Conservation (phyloP, 768 basidiomycete species). For the Lactarius evosmus region DNA sequence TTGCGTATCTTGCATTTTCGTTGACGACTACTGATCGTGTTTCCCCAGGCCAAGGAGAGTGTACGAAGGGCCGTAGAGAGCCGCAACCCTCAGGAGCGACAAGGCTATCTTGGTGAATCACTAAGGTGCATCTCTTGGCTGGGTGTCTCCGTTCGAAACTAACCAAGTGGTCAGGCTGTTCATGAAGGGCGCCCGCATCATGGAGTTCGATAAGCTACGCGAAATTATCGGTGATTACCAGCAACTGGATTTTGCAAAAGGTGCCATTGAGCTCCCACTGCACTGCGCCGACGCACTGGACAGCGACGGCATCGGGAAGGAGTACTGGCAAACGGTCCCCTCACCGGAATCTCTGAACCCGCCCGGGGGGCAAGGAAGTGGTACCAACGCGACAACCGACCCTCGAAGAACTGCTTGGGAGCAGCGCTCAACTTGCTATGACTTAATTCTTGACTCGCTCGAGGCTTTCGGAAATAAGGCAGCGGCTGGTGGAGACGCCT, state of each 20-base stretch:
- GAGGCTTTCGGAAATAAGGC: conserved; percentile 67
- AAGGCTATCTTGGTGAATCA: conserved; percentile 81
- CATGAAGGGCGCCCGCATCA: conserved; percentile 78
- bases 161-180: conserved; percentile 58
- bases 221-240: conserved; percentile 91
- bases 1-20: conserved; percentile 21
- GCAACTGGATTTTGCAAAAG: conserved; percentile 77
- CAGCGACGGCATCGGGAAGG: conserved; percentile 65
- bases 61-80: conserved; percentile 87
- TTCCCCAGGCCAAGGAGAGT: conserved; percentile 81
- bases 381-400: conserved; percentile 30
- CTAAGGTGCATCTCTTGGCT: conserved; percentile 54
- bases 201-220: conserved; percentile 79
- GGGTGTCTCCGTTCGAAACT: background rate
- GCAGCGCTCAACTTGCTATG: conserved; percentile 70
- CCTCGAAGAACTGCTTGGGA: conserved; percentile 56
- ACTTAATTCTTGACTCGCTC: conserved; percentile 78
- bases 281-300: conserved; percentile 80
- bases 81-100: conserved; percentile 65
- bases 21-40: background rate
- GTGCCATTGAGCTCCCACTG: conserved; percentile 82
- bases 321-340: conserved; percentile 64
- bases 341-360: background rate
- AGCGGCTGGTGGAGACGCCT: conserved; percentile 42
- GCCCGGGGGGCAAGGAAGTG: background rate